Base-by-base conservation (phyloP, 805 yeast species). In the Metschnikowia kunwiensis region DNA sequence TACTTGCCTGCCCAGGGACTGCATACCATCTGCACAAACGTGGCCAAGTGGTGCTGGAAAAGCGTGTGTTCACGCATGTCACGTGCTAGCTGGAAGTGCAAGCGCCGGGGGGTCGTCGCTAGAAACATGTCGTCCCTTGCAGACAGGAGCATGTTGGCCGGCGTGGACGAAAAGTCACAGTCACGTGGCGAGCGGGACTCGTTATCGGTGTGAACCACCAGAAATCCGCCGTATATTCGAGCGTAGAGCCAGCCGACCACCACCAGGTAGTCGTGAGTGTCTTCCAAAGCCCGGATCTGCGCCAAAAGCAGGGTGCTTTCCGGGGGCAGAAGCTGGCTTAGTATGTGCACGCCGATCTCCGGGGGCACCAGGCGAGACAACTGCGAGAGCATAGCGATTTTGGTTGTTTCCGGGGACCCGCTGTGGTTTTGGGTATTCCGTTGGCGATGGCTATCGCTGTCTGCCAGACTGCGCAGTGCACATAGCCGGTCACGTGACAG, bases 1-100 rank as follows among this genome's bases (percentile, higher is more conserved):
- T 44, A 42, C 30, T 29, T 24, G n/a, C 5, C 29, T 21, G 35
- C 35, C 30, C 29, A 25, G 8, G 32, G 17, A 13, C 21, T 16
- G 11, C 19, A 22, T 23, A 45, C 23, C 30, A 35, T 29, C 26
- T 42, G 38, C 7, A 54, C 36, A 36, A 57, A 54, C 8, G 36
- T 34, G 9, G 28, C 14, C 7, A 53, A 35, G 7, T 33, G 33
- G 12, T 34, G 33, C 32, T 34, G 47, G 27, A 43, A 40, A 17
- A 33, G 34, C 25, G 40, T 23, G 12, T 43, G 34, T 13, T 53
- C 58, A 5, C 40, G 42, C 27, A 30, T 27, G 20, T 36, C 37
- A 9, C 49, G 27, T 17, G 24, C 18, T 19, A 44, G 24, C 16
- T 13, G 15, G 16, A 44, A 32, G 11, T 32, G 43, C 13, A 44